phyloP scores from a whole-genome alignment of 495 filamentous ascomycete species.

The Articulospora tetracladia region DNA sequence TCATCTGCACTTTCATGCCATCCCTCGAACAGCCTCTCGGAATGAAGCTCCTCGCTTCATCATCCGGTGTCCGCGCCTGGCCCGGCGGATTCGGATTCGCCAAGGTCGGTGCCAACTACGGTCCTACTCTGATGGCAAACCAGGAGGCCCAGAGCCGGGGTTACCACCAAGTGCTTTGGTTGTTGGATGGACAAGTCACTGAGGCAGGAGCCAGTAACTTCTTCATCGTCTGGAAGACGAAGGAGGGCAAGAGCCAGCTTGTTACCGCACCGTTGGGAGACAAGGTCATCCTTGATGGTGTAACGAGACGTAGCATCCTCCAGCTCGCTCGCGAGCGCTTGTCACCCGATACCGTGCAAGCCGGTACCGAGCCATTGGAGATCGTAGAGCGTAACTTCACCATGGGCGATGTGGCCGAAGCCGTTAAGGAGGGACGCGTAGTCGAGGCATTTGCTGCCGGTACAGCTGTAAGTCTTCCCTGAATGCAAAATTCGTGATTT shows the following conservation, averaged over 20 bases:
- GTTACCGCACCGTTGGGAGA: constrained; percentile 79
- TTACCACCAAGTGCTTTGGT: constrained; percentile 89
- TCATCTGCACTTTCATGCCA: constrained; percentile 72
- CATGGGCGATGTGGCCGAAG: constrained; percentile 73
- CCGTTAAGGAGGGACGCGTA: constrained; percentile 68
- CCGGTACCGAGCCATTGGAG: constrained; percentile 54
- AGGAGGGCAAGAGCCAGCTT: constrained; percentile 63
- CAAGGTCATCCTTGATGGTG: constrained; percentile 78
- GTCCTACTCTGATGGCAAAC: constrained; percentile 72
- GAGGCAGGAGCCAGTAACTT: constrained; percentile 94
- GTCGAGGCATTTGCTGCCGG: constrained; percentile 84
- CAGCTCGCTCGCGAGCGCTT: constrained; percentile 66
- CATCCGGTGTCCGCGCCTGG: constrained; percentile 82
- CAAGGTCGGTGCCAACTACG: constrained; percentile 92
- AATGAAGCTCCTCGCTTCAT: constrained; percentile 73
- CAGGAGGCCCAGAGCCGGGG: constrained; percentile 64
- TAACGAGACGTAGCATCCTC: constrained; percentile 74
- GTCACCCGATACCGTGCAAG: constrained; percentile 24
- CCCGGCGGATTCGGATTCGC: constrained; percentile 88
- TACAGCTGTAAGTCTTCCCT: constrained; percentile 63
- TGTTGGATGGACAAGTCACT: constrained; percentile 76
- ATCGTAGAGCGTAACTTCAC: constrained; percentile 77
- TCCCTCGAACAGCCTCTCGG: constrained; percentile 50
- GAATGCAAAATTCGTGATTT: no score
- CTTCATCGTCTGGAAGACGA: constrained; percentile 77